Evolutionary conservation across 176 grass and related monocot species (phyloP), one percentile per base, ranked within the genome.

Genomic region (Oropetium thomaeum): DNA sequence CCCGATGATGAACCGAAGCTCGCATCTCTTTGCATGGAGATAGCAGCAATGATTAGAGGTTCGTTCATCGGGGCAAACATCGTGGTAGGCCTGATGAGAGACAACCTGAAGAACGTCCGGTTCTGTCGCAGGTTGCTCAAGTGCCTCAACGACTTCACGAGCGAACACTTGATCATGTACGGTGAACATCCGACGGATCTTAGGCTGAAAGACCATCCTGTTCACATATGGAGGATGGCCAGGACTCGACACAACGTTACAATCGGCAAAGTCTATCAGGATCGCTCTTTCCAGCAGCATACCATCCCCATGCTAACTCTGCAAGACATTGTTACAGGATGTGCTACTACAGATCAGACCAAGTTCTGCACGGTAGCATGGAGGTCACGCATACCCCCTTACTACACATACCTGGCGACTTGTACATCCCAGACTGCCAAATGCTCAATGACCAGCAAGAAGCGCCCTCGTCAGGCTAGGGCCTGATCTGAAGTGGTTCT

Each of bases 11-110:
- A 71, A 4, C 37, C 79, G 0, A 19, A 65, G 53, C 25, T 87
- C 1, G 69, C 34, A 27, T 39, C 79, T 45, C 47, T 87, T 4
- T 73, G 65, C 60, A 76, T 58, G 58, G 71, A 78, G 71, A 83
- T 87, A 0, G 81, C 71, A 40, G n/a, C 17, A 32, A 19, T 65
- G 65, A 23, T 65, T 43, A 72, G 73, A 8, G 58, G 79, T 4
- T 62, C 53, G 0, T 58, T 82, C 58, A 54, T 75, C 19, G 79
- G 65, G 20, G 79, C 65, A 5, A 87, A 71, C 42, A 87, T 87
- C 4, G 26, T 75, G 2, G 27, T 44, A 5, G 59, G 75, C 65
- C 1, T 82, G 31, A 38, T 87, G 4, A 70, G 73, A 23, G 38
- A 38, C 51, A 87, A 87, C 67, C 39, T 5, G 4, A 26, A 57